These are phyloP conservation scores for Trametes pubescens DNA, from an alignment of 1,284 basidiomycete genomes.

Conservation along the genomic window DNA sequence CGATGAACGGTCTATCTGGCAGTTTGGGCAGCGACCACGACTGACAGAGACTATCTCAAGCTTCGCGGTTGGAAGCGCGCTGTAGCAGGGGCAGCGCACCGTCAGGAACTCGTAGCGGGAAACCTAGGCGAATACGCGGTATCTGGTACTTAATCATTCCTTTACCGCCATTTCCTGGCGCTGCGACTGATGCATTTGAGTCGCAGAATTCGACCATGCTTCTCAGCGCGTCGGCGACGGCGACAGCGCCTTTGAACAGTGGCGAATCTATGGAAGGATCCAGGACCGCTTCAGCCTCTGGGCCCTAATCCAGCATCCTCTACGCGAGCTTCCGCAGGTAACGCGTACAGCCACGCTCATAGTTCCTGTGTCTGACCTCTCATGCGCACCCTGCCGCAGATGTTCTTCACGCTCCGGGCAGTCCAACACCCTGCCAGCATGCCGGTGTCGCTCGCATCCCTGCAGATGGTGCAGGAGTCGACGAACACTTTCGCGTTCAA, in stretches of 20 bases:
- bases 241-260: constrained; percentile 15
- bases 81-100: constrained; percentile 57
- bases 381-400: constrained; percentile 46
- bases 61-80: constrained; percentile 69
- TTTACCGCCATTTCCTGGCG: not conserved
- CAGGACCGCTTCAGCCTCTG: constrained; percentile 11
- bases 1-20: not conserved
- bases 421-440: constrained; percentile 73
- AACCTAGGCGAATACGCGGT: constrained; percentile 63
- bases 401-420: constrained; percentile 76
- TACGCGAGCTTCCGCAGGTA: constrained; percentile 72
- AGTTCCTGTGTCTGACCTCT: not conserved
- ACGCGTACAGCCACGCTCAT: not conserved
- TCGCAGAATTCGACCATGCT: constrained; percentile 13
- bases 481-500: constrained; percentile 61
- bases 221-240: constrained; percentile 7
- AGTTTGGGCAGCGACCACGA: constrained; percentile 81
- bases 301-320: constrained; percentile 58
- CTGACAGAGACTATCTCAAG: constrained; percentile 63
- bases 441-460: constrained; percentile 74
- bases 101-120: constrained; percentile 78
- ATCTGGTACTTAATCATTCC: constrained; percentile 46
- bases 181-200: not conserved
- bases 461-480: constrained; percentile 71
- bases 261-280: constrained; percentile 1